Conservation (phyloP, 768 basidiomycete species). For the Kondoa malvinella region DNA sequence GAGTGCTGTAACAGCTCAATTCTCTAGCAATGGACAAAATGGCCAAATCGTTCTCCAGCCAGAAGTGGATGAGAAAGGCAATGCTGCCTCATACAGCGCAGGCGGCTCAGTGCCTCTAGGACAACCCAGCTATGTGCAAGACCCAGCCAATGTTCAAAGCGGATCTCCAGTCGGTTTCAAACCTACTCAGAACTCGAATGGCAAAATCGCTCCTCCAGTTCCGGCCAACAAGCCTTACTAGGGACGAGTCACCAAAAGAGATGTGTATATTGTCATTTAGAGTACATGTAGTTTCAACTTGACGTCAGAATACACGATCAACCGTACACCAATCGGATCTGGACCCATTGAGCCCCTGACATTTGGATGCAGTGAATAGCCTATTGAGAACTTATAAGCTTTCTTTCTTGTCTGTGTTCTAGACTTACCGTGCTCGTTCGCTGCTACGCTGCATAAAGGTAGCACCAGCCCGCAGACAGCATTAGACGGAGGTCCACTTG, state of each 20-base stretch:
- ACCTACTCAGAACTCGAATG: too few relatives aligned
- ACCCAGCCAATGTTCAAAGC: too few relatives aligned
- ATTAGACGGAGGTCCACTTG: neutral
- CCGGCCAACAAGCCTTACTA: neutral
- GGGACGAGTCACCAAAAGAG: neutral
- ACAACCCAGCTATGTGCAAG: neutral
- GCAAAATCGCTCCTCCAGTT: neutral
- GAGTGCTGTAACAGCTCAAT: neutral
- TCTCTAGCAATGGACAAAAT: neutral
- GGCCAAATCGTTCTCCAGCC: neutral
- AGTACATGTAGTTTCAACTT: neutral
- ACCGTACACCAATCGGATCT: neutral
- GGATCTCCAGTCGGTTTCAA: too few relatives aligned
- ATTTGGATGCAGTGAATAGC: neutral
- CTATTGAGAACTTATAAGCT: neutral
- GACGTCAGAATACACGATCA: neutral
- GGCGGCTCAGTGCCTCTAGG: neutral
- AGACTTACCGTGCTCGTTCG: neutral
- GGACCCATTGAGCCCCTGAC: neutral
- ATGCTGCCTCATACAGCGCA: neutral
- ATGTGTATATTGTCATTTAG: too few relatives aligned
- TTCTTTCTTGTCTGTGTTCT: neutral
- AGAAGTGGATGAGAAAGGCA: neutral
- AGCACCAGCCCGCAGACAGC: neutral
- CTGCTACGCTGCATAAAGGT: neutral